These are phyloP conservation scores for Xylona heveae DNA, from an alignment of 495 filamentous ascomycete species.

Conservation along the genomic window DNA sequence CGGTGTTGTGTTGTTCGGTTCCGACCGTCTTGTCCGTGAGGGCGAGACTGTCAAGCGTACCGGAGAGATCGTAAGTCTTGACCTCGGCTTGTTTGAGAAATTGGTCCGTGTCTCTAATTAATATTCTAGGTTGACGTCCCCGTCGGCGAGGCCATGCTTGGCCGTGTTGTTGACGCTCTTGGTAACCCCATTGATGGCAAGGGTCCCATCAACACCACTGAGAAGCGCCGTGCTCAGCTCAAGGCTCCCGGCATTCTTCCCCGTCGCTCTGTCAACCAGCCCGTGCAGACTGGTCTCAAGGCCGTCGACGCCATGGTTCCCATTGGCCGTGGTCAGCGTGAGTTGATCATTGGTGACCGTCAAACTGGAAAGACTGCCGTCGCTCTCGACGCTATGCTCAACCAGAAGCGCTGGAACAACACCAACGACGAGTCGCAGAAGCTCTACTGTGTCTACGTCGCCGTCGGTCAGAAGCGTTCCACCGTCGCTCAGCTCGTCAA, in stretches of 20 bases:
- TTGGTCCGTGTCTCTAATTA: not conserved
- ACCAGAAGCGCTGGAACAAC: constrained; percentile 97
- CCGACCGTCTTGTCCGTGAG: constrained; percentile 98
- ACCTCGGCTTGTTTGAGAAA: constrained; percentile 1
- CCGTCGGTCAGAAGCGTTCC: constrained; percentile 97
- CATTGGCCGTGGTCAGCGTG: constrained; percentile 98
- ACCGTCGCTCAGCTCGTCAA: constrained; percentile 98
- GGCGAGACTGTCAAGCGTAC: constrained; percentile 99
- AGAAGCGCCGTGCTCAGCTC: constrained; percentile 91
- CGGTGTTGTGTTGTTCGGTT: constrained; percentile 99
- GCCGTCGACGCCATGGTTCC: constrained; percentile 99
- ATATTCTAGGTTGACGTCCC: constrained; percentile 77
- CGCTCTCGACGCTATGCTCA: constrained; percentile 93
- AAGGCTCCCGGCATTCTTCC: constrained; percentile 98
- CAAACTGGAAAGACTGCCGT: constrained; percentile 99
- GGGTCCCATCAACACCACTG: constrained; percentile 76
- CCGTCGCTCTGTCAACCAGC: constrained; percentile 90
- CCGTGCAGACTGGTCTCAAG: constrained; percentile 97
- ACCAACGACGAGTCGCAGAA: constrained; percentile 79
- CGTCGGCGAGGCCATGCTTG: constrained; percentile 78
- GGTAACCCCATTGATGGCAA: constrained; percentile 99
- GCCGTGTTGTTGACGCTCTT: constrained; percentile 94
- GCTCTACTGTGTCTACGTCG: constrained; percentile 99
- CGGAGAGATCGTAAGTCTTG: constrained; percentile 76
- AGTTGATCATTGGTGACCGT: constrained; percentile 99